phyloP scores from a whole-genome alignment of 2,329 filamentous ascomycete genomes.

The Penicillium glabrum region DNA sequence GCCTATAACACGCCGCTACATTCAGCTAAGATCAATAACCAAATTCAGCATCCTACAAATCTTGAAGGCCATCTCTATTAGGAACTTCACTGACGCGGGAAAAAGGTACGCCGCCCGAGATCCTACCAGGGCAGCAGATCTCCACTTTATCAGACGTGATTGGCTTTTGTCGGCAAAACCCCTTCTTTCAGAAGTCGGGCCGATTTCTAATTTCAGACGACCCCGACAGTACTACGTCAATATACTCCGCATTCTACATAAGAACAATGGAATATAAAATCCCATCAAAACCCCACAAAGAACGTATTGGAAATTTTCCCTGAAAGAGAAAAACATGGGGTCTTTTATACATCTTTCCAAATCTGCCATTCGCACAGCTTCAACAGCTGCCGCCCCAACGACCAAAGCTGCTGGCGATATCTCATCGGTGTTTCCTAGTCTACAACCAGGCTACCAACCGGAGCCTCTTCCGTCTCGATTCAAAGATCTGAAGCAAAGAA shows the following conservation, averaged over 20 bases:
- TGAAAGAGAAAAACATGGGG: background rate
- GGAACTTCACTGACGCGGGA: background rate
- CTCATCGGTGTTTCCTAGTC: conserved; percentile 49
- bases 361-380: conserved; percentile 27
- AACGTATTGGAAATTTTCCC: background rate
- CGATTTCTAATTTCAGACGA: background rate
- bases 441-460: conserved; percentile 43
- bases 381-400: background rate
- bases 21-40: too few species aligned
- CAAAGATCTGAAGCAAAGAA: conserved; percentile 37
- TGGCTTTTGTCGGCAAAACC: background rate
- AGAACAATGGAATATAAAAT: background rate
- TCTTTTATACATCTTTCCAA: conserved; percentile 25
- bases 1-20: too few species aligned
- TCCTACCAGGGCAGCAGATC: background rate
- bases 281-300: background rate
- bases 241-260: background rate
- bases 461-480: conserved; percentile 45
- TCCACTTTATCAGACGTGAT: background rate
- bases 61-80: too few species aligned
- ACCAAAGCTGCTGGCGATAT: conserved; percentile 50
- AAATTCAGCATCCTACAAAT: too few species aligned
- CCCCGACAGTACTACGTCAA: background rate
- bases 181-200: background rate
- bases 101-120: background rate